Evolutionary conservation across 2,329 filamentous ascomycete species (phyloP), one percentile per base, ranked within the genome.

Genomic region (Pseudocercospora cruenta): DNA sequence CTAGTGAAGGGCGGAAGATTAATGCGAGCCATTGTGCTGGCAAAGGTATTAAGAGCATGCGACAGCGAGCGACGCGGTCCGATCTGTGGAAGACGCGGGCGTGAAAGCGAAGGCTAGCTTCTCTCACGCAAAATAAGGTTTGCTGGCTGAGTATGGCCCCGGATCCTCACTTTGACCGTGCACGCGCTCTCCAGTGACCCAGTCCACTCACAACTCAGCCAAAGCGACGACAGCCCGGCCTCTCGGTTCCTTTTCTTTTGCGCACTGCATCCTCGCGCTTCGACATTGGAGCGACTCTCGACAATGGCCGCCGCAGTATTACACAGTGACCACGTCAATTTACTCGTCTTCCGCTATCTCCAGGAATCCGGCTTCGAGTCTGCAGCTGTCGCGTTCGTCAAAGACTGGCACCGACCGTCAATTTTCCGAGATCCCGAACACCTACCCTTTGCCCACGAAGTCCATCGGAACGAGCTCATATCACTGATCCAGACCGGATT

Each of bases 1-100:
- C 95, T 90, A 57, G 95, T 98, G 72, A 97, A 88, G 31, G 95
- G 94, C 67, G 95, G 95, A 69, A 98, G 90, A 77, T 96, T 97
- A 81, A 97, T 86, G 83, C 94, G 90, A 36, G 69, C 65, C 70
- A 71, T 71, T 28, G 63, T 33, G 21, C 21, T 36, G 49, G 33
- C 16, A 51, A 28, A 28, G 67, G 61, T 43, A 68, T 68, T 67
- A 68, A 22, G 31, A 53, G 51, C 36, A 43, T 39, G 21, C 58
- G 36, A 43, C 51, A 14, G 22, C 70, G 21, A 22, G 61, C n/a
- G 53, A 21, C n/a, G 47, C 51, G n/a, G 24, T 22, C 47, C 51
- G n/a, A 33, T 22, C 47, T 24, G 47, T 51, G 47, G 4, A 6
- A 24, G 9, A 19, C 21, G n/a, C 12, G 45, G 9, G 7, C 21